Percentiles rank a stretch among this genome's conserved stretches.
Evolutionary conservation across 768 basidiomycete species (phyloP).

Genomic region (Clathrus columnatus): DNA sequence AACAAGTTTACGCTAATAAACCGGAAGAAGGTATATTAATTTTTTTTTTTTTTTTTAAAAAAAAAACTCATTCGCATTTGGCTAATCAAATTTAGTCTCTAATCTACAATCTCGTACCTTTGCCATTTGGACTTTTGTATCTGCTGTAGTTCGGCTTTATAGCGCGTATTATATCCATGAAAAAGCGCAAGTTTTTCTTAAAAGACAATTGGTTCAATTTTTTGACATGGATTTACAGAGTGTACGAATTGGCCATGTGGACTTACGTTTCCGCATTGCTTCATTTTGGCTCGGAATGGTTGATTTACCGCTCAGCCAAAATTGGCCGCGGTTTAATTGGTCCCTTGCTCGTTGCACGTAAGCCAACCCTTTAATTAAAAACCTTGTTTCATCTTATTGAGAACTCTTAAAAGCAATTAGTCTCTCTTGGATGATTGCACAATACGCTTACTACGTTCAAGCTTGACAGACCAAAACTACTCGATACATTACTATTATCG

Average conservation of each 20-base stretch:
- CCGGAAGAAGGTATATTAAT: conserved; percentile 28
- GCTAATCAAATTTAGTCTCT: conserved; percentile 49
- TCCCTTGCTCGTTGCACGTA: conserved; percentile 82
- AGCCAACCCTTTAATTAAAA: conserved; percentile 23
- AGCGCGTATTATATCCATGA: conserved; percentile 84
- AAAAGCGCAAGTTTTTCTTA: conserved; percentile 51
- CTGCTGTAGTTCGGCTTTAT: conserved; percentile 74
- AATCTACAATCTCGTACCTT: conserved; percentile 83
- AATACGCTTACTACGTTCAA: conserved; percentile 71
- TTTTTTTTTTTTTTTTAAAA: conserved; percentile 25
- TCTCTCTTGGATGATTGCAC: conserved; percentile 77
- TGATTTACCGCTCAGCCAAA: conserved; percentile 72
- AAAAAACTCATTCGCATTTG: conserved; percentile 10
- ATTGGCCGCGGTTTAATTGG: conserved; percentile 51
- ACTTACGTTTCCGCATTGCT: conserved; percentile 86
- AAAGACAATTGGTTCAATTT: conserved; percentile 2
- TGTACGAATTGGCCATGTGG: conserved; percentile 83
- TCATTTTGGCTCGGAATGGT: conserved; percentile 81
- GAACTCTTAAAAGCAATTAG: conserved; percentile 45
- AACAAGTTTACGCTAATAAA: conserved; percentile 56
- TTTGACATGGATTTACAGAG: conserved; percentile 34
- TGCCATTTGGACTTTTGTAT: conserved; percentile 82
- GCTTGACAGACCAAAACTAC: no score
- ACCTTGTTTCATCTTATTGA: conserved; percentile 1
- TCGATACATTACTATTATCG: no score